A percentile compares a stretch with the other conserved stretches of the same genome.
Evolutionary conservation across 768 basidiomycete genomes (phyloP).

Genomic region (Cyathus striatus): DNA sequence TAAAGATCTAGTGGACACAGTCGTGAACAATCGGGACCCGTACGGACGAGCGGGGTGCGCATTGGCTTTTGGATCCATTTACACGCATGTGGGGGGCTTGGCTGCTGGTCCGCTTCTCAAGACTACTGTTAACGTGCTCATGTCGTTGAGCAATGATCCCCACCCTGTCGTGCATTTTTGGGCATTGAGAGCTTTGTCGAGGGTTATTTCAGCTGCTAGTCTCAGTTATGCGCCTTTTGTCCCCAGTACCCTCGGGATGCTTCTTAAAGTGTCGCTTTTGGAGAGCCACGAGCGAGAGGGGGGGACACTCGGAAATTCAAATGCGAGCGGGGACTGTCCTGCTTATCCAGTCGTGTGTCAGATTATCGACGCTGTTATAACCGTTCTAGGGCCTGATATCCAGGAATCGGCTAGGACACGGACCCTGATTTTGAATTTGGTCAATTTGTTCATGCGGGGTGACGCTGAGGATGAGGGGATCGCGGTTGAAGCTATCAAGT

Average conservation of each 20-base stretch:
- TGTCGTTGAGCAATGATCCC: slow-evolving; percentile 93
- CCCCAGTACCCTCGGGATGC: slow-evolving; percentile 81
- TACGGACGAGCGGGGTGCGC: slow-evolving; percentile 91
- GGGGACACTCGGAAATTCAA: slow-evolving; percentile 75
- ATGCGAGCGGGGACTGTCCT: slow-evolving; percentile 86
- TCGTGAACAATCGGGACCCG: slow-evolving; percentile 92
- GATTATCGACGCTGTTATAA: slow-evolving; percentile 90
- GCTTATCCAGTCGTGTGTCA: slow-evolving; percentile 89
- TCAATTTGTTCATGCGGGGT: slow-evolving; percentile 82
- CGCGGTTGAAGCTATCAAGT: slow-evolving; percentile 90
- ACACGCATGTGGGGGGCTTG: slow-evolving; percentile 88
- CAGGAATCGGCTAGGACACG: slow-evolving; percentile 80
- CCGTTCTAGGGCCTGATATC: slow-evolving; percentile 91
- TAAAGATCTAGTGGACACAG: slow-evolving; percentile 87
- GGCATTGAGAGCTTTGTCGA: slow-evolving; percentile 79
- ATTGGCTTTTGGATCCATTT: slow-evolving; percentile 87
- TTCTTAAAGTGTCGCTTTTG: slow-evolving; percentile 83
- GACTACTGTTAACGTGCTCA: slow-evolving; percentile 90
- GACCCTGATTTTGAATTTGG: slow-evolving; percentile 78
- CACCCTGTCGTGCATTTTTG: slow-evolving; percentile 96
- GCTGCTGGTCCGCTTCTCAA: slow-evolving; percentile 92
- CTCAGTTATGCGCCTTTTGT: slow-evolving; percentile 89
- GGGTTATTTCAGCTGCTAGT: slow-evolving; percentile 89
- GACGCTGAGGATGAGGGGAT: slow-evolving; percentile 84
- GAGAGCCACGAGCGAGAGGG: slow-evolving; percentile 94